Percentiles rank a stretch among this genome's conserved stretches.
phyloP scores from a whole-genome alignment of 2,329 filamentous ascomycete genomes.

The Fusarium liriodendri region DNA sequence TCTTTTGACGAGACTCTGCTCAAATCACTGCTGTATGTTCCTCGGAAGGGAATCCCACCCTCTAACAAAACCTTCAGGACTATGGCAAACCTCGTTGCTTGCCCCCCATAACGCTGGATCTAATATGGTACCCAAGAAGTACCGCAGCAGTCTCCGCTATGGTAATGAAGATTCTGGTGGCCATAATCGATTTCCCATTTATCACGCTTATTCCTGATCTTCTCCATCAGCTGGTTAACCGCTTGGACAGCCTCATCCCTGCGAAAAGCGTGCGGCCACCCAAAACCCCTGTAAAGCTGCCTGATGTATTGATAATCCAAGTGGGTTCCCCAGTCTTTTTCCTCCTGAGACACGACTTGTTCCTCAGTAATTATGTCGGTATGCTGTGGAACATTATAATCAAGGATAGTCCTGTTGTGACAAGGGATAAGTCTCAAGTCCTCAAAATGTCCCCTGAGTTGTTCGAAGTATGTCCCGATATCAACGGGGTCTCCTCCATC shows the following conservation, averaged over 20 bases:
- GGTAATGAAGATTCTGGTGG: background rate
- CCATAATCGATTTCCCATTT: background rate
- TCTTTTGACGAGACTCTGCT: background rate
- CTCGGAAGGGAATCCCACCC: too few relatives aligned
- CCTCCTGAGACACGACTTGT: background rate
- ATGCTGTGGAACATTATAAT: background rate
- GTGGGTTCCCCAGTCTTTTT: background rate
- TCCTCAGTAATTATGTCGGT: background rate
- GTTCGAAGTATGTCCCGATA: background rate
- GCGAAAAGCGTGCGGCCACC: background rate
- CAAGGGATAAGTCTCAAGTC: background rate
- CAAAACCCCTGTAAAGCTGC: background rate
- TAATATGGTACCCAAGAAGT: background rate
- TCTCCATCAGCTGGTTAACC: background rate
- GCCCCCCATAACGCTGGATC: too few relatives aligned
- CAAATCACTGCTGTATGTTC: background rate
- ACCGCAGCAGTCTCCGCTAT: background rate
- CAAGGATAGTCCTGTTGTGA: background rate
- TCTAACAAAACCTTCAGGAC: too few relatives aligned
- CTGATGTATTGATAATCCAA: constrained; percentile 9
- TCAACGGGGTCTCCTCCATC: background rate
- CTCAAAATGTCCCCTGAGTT: background rate
- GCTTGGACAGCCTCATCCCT: background rate
- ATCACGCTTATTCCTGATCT: background rate
- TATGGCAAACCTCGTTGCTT: too few relatives aligned